Base-by-base conservation (phyloP, 1,284 basidiomycete genomes). In the Trametes versicolor region DNA sequence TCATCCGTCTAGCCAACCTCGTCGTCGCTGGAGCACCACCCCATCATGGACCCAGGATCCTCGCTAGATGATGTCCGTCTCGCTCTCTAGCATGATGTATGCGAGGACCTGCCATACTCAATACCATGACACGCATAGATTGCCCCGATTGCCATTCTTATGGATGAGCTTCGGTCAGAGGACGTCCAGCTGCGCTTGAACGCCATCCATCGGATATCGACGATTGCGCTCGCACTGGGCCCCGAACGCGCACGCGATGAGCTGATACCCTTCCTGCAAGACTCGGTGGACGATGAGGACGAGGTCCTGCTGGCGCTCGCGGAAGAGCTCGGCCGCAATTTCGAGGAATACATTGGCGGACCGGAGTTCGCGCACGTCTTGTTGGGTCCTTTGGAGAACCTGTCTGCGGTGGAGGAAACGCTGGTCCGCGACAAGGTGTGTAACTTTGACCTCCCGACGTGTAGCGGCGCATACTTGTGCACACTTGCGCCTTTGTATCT, bases 231-330 rank as follows among this genome's bases (percentile, higher is more conserved):
- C 67, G 98, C 98, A 45, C 87, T 99, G 57, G 98, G 98, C 15
- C 92, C 96, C 36, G 94, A 98, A 83, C 93, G 98, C 70, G 94
- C 97, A 39, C 90, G 98, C 68, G 95, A 97, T 66, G 98, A 99
- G 79, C 88, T 99, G 69, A 90, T 99, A 70, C 95, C 97, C 1
- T 99, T 99, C 83, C 87, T 99, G 64, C 93, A 96, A 82, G 97
- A 99, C 76, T 98, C 96, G 41, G 90, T 99, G 72, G 98, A 99
- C 79, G 98, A 99, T 76, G 98, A 99, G 81, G 98, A 99, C 78
- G 98, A 99, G 77, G 97, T 99, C 34, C 84, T 99, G 43, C 87
- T 99, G 45, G 98, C 97, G 4, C 85, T 99, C 60, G 97, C 97
- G 23, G 97, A 99, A 74, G 98, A 99, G 79, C 83, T 99, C 25